These are phyloP conservation scores for Blastocystis sp. DNA, from an alignment of 352 stramenopile species.

Conservation along the genomic window DNA sequence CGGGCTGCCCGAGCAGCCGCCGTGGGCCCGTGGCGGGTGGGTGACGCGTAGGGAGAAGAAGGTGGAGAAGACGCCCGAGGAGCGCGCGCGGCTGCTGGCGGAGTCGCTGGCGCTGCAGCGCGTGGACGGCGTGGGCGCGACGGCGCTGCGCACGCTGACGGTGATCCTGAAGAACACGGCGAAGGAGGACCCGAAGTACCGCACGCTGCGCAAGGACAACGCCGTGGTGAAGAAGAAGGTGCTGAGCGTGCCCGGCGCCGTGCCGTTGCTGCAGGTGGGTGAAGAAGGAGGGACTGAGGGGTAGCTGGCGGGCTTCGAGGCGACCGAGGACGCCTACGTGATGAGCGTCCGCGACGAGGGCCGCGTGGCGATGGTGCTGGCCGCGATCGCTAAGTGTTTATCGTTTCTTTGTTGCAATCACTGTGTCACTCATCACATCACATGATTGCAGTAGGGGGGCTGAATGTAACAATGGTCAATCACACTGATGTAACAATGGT, in stretches of 20 bases:
- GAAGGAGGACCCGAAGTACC: constrained; percentile 53
- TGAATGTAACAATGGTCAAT: no score
- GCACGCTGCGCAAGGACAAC: constrained; percentile 14
- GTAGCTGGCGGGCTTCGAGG: constrained; percentile 44
- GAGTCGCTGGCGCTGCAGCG: constrained; percentile 38
- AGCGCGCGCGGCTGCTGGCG: constrained; percentile 18
- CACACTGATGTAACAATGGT: no score
- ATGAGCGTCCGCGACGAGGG: constrained; percentile 24
- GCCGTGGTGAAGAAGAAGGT: constrained; percentile 20
- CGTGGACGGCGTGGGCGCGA: background rate
- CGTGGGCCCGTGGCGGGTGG: background rate
- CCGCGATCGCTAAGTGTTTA: background rate
- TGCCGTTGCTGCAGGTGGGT: constrained; percentile 29
- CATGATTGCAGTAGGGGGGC: no score
- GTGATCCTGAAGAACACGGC: constrained; percentile 43
- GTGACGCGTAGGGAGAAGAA: background rate
- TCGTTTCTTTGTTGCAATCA: constrained; percentile 23
- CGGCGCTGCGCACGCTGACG: constrained; percentile 1
- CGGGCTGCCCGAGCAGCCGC: background rate
- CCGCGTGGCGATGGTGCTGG: background rate
- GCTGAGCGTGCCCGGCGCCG: background rate
- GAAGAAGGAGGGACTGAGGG: background rate
- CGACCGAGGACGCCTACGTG: background rate
- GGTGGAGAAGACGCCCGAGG: constrained; percentile 45
- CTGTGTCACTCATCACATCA: background rate